These are phyloP conservation scores for Microbotryum scabiosae DNA, from an alignment of 1,284 basidiomycete species.

Conservation along the genomic window DNA sequence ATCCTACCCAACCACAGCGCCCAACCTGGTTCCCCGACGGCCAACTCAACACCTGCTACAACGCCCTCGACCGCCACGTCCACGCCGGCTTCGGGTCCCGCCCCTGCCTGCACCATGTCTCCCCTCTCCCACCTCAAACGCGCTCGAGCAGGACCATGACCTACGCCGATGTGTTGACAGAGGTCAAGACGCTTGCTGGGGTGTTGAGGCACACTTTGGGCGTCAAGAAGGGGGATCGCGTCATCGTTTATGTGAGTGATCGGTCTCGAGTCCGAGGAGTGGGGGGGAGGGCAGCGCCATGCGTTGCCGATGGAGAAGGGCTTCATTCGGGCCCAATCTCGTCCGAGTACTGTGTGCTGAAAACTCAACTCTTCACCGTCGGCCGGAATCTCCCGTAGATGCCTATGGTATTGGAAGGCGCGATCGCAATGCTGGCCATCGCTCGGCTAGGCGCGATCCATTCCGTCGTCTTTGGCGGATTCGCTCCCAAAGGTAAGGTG, in stretches of 20 bases:
- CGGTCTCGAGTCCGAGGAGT: background rate
- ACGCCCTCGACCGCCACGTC: conserved; percentile 12
- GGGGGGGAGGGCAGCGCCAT: too few species aligned
- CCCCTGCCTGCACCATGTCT: conserved; percentile 5
- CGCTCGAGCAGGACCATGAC: conserved; percentile 6
- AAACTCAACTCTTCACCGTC: background rate
- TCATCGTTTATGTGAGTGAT: conserved; percentile 32
- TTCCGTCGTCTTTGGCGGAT: conserved; percentile 38
- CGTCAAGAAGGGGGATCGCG: conserved; percentile 35
- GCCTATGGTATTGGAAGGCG: conserved; percentile 38
- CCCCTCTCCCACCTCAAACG: conserved; percentile 1
- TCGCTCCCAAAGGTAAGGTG: conserved; percentile 24
- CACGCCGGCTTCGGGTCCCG: conserved; percentile 2
- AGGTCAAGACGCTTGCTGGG: conserved; percentile 35
- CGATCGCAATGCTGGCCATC: conserved; percentile 37
- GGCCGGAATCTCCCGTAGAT: conserved; percentile 7
- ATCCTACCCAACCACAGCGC: background rate
- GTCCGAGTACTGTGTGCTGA: too few species aligned
- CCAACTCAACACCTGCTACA: conserved; percentile 9
- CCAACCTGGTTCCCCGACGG: conserved; percentile 10
- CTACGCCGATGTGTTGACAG: conserved; percentile 33
- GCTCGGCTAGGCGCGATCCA: conserved; percentile 37
- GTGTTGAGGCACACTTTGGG: conserved; percentile 30
- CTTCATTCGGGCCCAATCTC: too few species aligned
- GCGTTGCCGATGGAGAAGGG: too few species aligned